These are phyloP conservation scores for Cystobasidium tubakii DNA, from an alignment of 768 basidiomycete genomes.

Conservation along the genomic window DNA sequence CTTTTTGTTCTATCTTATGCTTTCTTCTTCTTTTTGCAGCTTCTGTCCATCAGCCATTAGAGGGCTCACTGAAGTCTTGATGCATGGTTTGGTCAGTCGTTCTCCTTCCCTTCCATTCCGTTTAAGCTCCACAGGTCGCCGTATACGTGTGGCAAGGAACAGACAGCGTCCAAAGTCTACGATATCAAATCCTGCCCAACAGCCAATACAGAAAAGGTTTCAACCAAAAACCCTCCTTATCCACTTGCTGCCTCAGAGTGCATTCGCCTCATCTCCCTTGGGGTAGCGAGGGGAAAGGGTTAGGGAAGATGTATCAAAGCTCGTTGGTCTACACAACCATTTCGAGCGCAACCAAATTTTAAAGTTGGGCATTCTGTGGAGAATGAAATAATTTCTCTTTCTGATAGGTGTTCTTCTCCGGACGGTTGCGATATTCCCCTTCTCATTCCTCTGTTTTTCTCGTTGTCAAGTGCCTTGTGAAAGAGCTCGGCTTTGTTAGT, in stretches of 20 bases:
- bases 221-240: constrained; percentile 4
- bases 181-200: no score
- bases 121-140: no score
- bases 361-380: background rate
- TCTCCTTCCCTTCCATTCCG: no score
- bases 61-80: no score
- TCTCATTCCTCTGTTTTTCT: background rate
- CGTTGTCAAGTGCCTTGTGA: no score
- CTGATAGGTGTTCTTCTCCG: background rate
- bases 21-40: background rate
- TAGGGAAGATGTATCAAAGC: constrained; percentile 9
- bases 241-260: constrained; percentile 32
- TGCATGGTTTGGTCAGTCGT: no score
- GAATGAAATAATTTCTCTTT: background rate
- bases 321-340: constrained; percentile 6
- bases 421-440: background rate
- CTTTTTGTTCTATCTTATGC: background rate
- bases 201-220: no score
- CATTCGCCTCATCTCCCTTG: constrained; percentile 3
- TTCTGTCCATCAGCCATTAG: no score
- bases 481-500: no score
- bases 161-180: no score
- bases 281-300: constrained; percentile 35
- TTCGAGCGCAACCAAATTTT: background rate
- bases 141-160: no score